A percentile compares a stretch with the other conserved stretches of the same genome.
Evolutionary conservation across 208 protist genomes (phyloP).

Genomic region (Strigomonas culicis): DNA sequence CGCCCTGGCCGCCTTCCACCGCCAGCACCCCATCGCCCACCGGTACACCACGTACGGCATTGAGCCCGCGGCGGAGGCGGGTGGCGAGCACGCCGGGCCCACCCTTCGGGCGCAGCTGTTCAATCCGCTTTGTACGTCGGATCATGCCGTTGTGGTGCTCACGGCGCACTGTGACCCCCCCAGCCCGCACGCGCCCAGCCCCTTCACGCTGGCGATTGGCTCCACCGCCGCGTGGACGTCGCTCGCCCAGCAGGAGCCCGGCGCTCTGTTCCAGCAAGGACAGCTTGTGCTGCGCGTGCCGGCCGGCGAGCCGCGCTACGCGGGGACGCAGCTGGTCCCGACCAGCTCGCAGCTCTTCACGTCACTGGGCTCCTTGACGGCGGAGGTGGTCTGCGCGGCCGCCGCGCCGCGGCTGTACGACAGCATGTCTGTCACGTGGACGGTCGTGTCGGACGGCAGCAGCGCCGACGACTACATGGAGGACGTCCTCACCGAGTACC

Average conservation of each 20-base stretch:
- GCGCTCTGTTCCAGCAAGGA: conserved; percentile 40
- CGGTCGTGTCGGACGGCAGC: conserved; percentile 60
- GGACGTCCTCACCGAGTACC: conserved; percentile 50
- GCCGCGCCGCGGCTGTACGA: not conserved
- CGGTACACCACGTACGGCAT: not conserved
- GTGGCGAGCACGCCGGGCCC: too few relatives aligned
- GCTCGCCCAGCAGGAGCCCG: not conserved
- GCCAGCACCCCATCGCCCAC: not conserved
- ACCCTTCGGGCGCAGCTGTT: not conserved
- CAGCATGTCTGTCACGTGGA: conserved; percentile 32
- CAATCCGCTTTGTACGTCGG: not conserved
- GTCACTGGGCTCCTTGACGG: conserved; percentile 36
- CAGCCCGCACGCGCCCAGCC: not conserved
- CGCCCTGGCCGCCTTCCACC: not conserved
- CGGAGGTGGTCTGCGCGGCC: conserved; percentile 9
- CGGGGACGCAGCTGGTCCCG: conserved; percentile 23
- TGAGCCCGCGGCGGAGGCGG: not conserved
- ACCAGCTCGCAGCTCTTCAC: conserved; percentile 28
- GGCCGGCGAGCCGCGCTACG: conserved; percentile 23
- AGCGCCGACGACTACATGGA: conserved; percentile 64
- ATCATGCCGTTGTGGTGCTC: conserved; percentile 3
- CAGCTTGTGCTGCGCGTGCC: conserved; percentile 60
- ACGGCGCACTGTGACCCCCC: conserved; percentile 18
- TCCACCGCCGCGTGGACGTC: conserved; percentile 1
- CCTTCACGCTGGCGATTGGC: not conserved